These are phyloP conservation scores for Exobasidium cylindrosporum DNA, from an alignment of 1,284 basidiomycete species.

Conservation along the genomic window DNA sequence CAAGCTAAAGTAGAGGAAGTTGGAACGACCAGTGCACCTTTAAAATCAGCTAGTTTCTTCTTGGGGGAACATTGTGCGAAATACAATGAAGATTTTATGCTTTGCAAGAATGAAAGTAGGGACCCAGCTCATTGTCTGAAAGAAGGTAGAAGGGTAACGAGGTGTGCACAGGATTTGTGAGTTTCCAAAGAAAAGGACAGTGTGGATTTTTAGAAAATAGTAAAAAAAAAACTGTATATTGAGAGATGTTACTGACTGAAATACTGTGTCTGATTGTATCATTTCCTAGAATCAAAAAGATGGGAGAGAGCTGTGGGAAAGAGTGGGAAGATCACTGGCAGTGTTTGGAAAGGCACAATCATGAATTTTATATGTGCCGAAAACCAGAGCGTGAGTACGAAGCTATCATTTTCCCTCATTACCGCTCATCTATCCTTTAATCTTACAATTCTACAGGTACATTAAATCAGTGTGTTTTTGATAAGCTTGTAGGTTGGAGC, in stretches of 20 bases:
- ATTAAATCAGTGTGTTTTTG: slow-evolving; percentile 93
- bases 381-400: slow-evolving; percentile 70
- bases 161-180: slow-evolving; percentile 90
- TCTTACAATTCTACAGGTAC: slow-evolving; percentile 42
- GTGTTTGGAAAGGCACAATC: slow-evolving; percentile 92
- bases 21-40: slow-evolving; percentile 84
- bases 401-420: too few relatives aligned
- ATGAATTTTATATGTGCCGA: slow-evolving; percentile 89
- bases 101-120: slow-evolving; percentile 88
- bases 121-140: slow-evolving; percentile 91
- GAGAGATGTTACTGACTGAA: too few relatives aligned
- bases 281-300: slow-evolving; percentile 84
- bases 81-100: slow-evolving; percentile 99
- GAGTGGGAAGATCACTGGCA: slow-evolving; percentile 92
- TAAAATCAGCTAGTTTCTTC: slow-evolving; percentile 97
- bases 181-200: too few relatives aligned
- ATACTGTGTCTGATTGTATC: too few relatives aligned
- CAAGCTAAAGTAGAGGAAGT: slow-evolving; percentile 82
- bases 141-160: slow-evolving; percentile 91
- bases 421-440: not conserved
- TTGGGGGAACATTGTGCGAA: slow-evolving; percentile 93
- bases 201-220: too few relatives aligned
- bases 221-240: too few relatives aligned
- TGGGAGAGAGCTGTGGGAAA: slow-evolving; percentile 83
- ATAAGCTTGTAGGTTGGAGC: slow-evolving; percentile 74